These are phyloP conservation scores for Ustilaginoidea virens DNA, from an alignment of 2,329 filamentous ascomycete species.

Conservation along the genomic window DNA sequence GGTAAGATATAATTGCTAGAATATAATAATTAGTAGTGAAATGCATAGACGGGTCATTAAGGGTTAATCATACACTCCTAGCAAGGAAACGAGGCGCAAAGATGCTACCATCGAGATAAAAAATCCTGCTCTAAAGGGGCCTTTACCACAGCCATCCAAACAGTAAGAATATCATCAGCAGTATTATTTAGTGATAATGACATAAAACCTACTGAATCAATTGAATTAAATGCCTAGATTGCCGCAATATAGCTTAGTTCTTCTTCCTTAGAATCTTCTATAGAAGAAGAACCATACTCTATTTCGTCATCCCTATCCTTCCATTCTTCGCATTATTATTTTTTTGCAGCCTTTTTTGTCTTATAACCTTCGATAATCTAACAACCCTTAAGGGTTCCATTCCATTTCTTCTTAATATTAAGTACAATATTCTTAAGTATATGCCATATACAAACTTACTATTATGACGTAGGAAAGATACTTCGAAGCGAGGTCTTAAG, in stretches of 20 bases:
- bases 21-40: neutral
- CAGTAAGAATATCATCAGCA: too few relatives aligned
- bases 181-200: too few relatives aligned
- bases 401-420: slow-evolving; percentile 1
- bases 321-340: neutral
- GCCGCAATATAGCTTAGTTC: neutral
- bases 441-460: slow-evolving; percentile 1
- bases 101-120: neutral
- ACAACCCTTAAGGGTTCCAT: neutral
- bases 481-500: neutral
- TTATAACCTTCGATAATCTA: neutral
- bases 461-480: neutral
- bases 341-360: neutral
- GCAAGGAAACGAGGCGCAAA: neutral
- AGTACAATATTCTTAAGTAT: slow-evolving; percentile 1
- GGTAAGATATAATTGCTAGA: neutral
- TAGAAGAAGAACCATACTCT: neutral
- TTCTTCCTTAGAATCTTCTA: neutral
- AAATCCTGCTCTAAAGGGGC: too few relatives aligned
- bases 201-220: too few relatives aligned
- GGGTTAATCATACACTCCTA: neutral
- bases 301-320: neutral
- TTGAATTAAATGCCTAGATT: too few relatives aligned
- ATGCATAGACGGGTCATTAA: neutral
- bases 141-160: too few relatives aligned